Evolutionary conservation across 441 rosid genomes (phyloP), one percentile per base, ranked within the genome.

Genomic region (Manihot esculenta): DNA sequence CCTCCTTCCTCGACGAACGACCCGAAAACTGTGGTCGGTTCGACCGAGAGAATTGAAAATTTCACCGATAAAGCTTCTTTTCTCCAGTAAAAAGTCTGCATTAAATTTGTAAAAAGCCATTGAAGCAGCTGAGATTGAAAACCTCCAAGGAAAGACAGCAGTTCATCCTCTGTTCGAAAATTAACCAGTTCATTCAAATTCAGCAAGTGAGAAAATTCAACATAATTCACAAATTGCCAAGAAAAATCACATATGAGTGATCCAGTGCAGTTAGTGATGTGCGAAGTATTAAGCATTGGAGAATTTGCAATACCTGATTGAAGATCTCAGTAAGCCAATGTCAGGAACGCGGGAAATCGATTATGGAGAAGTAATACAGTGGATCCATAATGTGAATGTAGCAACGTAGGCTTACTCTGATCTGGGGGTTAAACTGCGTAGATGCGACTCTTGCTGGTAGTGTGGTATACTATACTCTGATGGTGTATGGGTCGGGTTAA

Each of bases 1-100:
- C 84, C 88, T 88, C 71, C 82, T 83, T 23, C 97, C 98, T 30
- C 89, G 84, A 35, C 87, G 87, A 73, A 64, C 82, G 48, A 76
- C 65, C 13, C 80, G 81, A 65, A 69, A 67, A 12, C 74, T 76
- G 38, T 78, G 79, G 67, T 81, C 83, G 69, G 59, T 75, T 27
- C 78, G 85, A 77, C 76, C 75, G 55, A 78, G 26, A 3, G 77
- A 82, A 71, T 64, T 74, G 70, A 71, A 70, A 63, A 77, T 66
- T 38, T 79, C 80, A 24, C 77, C 80, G 48, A 75, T 56, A 66
- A 70, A 47, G 50, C 83, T 76, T 78, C 89, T 81, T 73, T 85
- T 83, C 80, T 85, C 90, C 53, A 82, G 83, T 35, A 81, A 77
- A 79, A 81, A 68, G 13, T 80, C 82, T 45, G 72, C 69, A n/a